Evolutionary conservation across 2,329 filamentous ascomycete species (phyloP), one percentile per base, ranked within the genome.

Genomic region (Thelonectria olida): DNA sequence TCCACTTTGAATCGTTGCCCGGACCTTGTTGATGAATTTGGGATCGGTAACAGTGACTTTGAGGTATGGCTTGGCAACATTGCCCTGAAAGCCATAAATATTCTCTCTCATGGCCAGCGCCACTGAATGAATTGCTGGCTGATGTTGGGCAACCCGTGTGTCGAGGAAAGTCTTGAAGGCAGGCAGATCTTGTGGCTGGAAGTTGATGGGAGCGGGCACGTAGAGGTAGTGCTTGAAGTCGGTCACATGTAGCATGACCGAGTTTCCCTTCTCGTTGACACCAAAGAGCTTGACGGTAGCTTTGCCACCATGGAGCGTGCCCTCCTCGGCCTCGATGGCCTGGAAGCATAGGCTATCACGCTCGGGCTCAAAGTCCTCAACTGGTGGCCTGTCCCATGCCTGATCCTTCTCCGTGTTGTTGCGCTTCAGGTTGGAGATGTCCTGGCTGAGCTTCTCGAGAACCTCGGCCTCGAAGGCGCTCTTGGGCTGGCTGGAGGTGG

Each of bases 141-240:
- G 86, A 68, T 91, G 85, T 67, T 91, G 86, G n/a, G 88, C 91
- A 50, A 97, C 78, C 73, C 92, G 89, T 6, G 85, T 83, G 72
- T 99, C 94, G 31, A 99, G 86, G 72, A 88, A 98, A 4, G 87
- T 82, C 74, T 90, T 92, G 82, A 91, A 99, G 1, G 86, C 81
- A 15, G 89, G 84, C 75, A 93, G 93, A 74, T 99, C 93, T 41
- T 88, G 84, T 45, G 88, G 88, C 25, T 87, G 87, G 76, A 99
- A 99, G 23, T 88, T 86, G 8, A 94, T 81, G 0, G 96, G 96
- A 0, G 96, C 96, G 9, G 92, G 91, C 45, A 98, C 88, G 72
- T 97, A 99, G 57, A 99, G 88, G 75, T 99, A 99, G 76, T 99
- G 96, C 69, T 93, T 90, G 79, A 99, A 99, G 73, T 93, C 92